Base-by-base conservation (phyloP, 2,329 filamentous ascomycete species). In the Cladosporium sp. region DNA sequence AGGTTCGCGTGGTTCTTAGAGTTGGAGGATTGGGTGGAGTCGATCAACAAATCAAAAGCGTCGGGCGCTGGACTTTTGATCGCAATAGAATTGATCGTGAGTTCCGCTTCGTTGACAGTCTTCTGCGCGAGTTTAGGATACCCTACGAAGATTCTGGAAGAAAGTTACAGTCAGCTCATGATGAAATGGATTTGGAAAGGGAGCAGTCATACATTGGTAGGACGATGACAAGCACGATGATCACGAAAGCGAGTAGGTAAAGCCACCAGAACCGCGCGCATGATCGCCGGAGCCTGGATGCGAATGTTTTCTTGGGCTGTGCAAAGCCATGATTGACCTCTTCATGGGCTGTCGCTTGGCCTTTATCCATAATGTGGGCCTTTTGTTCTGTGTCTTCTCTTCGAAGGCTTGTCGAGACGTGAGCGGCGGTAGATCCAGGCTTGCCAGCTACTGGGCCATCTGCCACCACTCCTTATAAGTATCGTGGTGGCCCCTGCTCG, bases 71-170 rank as follows among this genome's bases (percentile, higher is more conserved):
- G 85, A 16, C 84, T 73, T 18, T 78, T 80, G 67, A 88, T 83
- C 46, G 80, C 70, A 72, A 87, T 80, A n/a, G 77, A 75, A 1
- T 78, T 82, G 67, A 88, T 79, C 33, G 80, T 76, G 29, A 88
- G 75, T 3, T 77, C 80, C 1, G 86, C 83, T 35, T 80, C 75
- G 70, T 86, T 81, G 70, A 88, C 81, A 60, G 82, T 81, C 49
- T 74, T 66, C 70, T 88, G 86, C 37, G 85, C 85, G 65, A 85
- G 85, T 35, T 83, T 81, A 21, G 86, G 86, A 70, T 88, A 85
- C 3, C 75, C 86, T 61, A 88, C 86, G 70, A 83, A 88, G 56
- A 88, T 79, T 46, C 57, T 60, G 29, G 12, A 33, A 31, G 18
- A 31, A 21, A 14, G 8, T 12, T 18, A 21, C 52, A 12, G 52